Percentiles rank a stretch among this genome's conserved stretches.
Conservation (phyloP, 23 red algal species). For the Gracilariopsis chorda region DNA sequence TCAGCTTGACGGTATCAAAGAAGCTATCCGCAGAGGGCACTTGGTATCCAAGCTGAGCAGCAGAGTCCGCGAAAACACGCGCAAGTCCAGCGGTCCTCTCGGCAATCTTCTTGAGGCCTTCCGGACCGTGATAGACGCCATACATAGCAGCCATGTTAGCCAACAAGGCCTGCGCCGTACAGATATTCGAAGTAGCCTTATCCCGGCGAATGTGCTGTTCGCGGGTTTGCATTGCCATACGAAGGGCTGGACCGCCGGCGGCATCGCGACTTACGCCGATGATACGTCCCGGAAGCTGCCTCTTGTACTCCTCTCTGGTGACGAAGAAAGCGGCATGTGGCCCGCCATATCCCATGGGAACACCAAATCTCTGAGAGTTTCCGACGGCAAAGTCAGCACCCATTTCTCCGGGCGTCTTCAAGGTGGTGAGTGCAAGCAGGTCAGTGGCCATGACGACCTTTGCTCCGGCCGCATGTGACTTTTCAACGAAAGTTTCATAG, state of each 20-base stretch:
- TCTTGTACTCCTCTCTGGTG: slow-evolving; percentile 88
- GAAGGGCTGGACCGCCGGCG: slow-evolving; percentile 80
- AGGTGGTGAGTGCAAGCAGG: slow-evolving; percentile 82
- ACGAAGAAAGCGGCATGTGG: slow-evolving; percentile 98
- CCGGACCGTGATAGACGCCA: slow-evolving; percentile 96
- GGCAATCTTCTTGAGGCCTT: slow-evolving; percentile 93
- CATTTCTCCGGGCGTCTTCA: slow-evolving; percentile 94
- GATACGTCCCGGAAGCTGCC: slow-evolving; percentile 95
- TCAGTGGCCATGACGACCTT: slow-evolving; percentile 95
- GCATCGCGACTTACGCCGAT: slow-evolving; percentile 97
- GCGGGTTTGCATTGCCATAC: slow-evolving; percentile 99
- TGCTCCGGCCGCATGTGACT: slow-evolving; percentile 67
- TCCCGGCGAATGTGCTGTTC: slow-evolving; percentile 99
- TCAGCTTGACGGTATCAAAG: slow-evolving; percentile 96
- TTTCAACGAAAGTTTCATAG: slow-evolving; percentile 57
- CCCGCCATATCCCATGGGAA: slow-evolving; percentile 98
- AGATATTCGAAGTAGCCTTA: slow-evolving; percentile 98
- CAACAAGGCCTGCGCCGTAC: slow-evolving; percentile 98
- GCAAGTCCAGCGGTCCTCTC: slow-evolving; percentile 64
- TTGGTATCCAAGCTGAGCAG: slow-evolving; percentile 39
- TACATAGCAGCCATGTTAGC: slow-evolving; percentile 99
- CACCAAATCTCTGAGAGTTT: slow-evolving; percentile 92
- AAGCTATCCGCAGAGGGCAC: slow-evolving; percentile 44
- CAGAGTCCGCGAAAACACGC: slow-evolving; percentile 72
- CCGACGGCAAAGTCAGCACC: slow-evolving; percentile 96